A percentile compares a stretch with the other conserved stretches of the same genome.
Evolutionary conservation across 257 asterid species (phyloP).

Genomic region (Solanum tarijense): DNA sequence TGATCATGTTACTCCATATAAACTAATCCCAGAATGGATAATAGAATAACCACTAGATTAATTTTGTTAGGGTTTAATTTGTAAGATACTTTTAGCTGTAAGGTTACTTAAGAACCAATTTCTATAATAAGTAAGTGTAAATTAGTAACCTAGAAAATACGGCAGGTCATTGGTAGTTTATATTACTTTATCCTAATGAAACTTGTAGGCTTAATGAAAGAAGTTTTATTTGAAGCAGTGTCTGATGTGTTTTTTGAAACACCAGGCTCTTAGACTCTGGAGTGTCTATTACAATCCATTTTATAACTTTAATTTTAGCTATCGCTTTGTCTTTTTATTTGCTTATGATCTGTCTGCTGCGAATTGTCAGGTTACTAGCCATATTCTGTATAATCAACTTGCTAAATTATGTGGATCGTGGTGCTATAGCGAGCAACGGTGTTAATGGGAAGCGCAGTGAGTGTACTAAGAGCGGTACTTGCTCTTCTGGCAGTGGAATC

Average conservation of each 20-base stretch:
- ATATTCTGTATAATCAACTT: conserved; percentile 24
- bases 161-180: background rate
- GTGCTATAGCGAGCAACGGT: conserved; percentile 33
- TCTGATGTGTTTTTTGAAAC: background rate
- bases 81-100: background rate
- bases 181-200: background rate
- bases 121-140: background rate
- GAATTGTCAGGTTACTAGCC: conserved; percentile 25
- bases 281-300: background rate
- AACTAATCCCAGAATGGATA: background rate
- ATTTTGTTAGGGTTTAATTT: background rate
- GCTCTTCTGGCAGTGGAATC: conserved; percentile 30
- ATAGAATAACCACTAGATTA: background rate
- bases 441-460: conserved; percentile 23
- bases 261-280: background rate
- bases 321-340: background rate
- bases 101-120: background rate
- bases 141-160: background rate
- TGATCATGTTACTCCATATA: background rate
- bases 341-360: background rate
- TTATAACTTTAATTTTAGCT: background rate
- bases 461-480: conserved; percentile 18
- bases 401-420: conserved; percentile 28
- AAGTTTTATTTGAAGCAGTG: background rate
- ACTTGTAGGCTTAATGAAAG: background rate